Evolutionary conservation across 108 stramenopile genomes (phyloP), one percentile per base, ranked within the genome.

Genomic region (Skeletonema grethae): DNA sequence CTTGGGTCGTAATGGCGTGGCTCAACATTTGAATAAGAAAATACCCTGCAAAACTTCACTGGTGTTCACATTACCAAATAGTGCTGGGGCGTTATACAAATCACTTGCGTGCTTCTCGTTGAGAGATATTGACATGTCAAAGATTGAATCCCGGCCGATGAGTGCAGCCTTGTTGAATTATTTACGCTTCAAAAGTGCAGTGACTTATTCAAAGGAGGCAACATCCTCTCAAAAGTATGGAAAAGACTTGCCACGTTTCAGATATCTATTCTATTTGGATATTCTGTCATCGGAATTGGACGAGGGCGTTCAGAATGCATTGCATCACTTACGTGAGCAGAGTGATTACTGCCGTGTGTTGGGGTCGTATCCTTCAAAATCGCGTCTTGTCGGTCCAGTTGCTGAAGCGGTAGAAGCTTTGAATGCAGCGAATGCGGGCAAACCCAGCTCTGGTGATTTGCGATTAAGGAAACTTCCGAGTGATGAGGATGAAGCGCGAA

Each of bases 141-240:
- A 99, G 83, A 97, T 99, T 70, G 98, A 99, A 83, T 91, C 89
- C 20, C 84, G 98, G 2, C 98, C 98, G 3, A 96, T 93, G 38
- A 90, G 89, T 29, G 95, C 93, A 18, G 85, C 86, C 25, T 67
- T 96, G 38, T 63, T 96, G 28, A 91, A 89, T 68, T 94, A 85
- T 65, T 79, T 96, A 8, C 92, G 91, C 60, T 96, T 94, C 64
- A 79, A 84, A 25, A 91, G 77, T 65, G 75, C 79, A 59, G 67
- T 87, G 83, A 48, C 73, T 57, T 56, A 75, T 64, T 29, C 13
- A 4, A 39, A 69, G 16, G 69, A 38, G n/a, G 69, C 60, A 24
- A 12, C 61, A 2, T 20, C 28, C 1, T 38, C 66, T 24, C 45
- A 35, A 31, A 63, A 66, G 15, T 34, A 50, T 28, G 77, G 77